A percentile compares a stretch with the other conserved stretches of the same genome.
Evolutionary conservation across 176 grass and related monocot genomes (phyloP).

Genomic region (Oryza meridionalis): DNA sequence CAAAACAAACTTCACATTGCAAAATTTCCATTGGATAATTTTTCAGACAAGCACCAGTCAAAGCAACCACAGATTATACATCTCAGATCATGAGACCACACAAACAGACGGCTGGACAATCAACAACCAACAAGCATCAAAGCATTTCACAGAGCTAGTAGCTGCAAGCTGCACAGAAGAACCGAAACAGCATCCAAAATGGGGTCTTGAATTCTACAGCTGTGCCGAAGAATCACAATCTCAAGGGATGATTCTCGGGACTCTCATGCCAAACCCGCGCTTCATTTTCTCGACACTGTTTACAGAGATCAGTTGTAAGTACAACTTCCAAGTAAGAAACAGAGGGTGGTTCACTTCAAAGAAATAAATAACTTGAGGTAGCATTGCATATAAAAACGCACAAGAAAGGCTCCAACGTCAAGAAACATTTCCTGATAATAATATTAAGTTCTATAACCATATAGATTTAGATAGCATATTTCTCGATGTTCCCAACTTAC

Average conservation of each 20-base stretch:
- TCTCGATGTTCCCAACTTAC: neutral
- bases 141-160: slow-evolving; percentile 5
- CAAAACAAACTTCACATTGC: neutral
- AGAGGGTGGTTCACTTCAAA: neutral
- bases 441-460: neutral
- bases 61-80: slow-evolving; percentile 1
- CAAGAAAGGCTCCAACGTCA: neutral
- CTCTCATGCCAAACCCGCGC: slow-evolving; percentile 85
- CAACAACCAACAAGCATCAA: slow-evolving; percentile 6
- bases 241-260: slow-evolving; percentile 57
- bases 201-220: neutral
- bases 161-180: slow-evolving; percentile 10
- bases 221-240: neutral
- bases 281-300: slow-evolving; percentile 93
- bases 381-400: neutral
- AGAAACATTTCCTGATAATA: neutral
- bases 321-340: neutral
- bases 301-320: slow-evolving; percentile 10
- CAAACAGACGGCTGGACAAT: neutral
- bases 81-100: neutral
- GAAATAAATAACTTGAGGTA: slow-evolving; percentile 3
- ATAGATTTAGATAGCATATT: neutral
- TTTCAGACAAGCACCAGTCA: neutral
- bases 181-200: neutral
- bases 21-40: neutral